phyloP scores from a whole-genome alignment of 805 yeast species.

The Citeromyces matritensis region DNA sequence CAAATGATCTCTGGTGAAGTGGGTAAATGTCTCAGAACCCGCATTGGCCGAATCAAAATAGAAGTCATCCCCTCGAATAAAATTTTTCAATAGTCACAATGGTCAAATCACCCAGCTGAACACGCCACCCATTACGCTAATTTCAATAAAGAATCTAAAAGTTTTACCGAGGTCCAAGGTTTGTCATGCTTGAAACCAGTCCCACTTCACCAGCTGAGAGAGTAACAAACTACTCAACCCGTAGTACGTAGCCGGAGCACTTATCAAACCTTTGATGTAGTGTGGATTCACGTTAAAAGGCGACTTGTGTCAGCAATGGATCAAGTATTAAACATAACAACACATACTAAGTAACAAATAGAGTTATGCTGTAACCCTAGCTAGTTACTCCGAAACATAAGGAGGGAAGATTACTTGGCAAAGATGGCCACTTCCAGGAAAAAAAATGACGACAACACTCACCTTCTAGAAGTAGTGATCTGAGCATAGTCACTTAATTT shows the following conservation, averaged over 20 bases:
- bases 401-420: too few relatives aligned
- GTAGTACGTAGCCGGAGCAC: conserved; percentile 78
- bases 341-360: too few relatives aligned
- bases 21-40: conserved; percentile 11
- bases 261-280: conserved; percentile 65
- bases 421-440: too few relatives aligned
- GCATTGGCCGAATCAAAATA: conserved; percentile 11
- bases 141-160: conserved; percentile 31
- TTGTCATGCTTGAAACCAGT: conserved; percentile 17
- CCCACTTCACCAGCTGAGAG: conserved; percentile 38
- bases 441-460: too few relatives aligned
- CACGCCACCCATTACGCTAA: conserved; percentile 41
- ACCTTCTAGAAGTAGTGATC: too few relatives aligned
- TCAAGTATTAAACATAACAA: too few relatives aligned
- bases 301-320: too few relatives aligned
- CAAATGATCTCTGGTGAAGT: conserved; percentile 35
- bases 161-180: conserved; percentile 31
- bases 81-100: conserved; percentile 42
- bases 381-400: too few relatives aligned
- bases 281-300: conserved; percentile 63
- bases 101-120: conserved; percentile 46
- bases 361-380: too few relatives aligned
- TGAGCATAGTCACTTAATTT: too few relatives aligned
- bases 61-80: conserved; percentile 21
- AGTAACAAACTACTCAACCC: conserved; percentile 73